Evolutionary conservation across 345 rosid genomes (phyloP).

Genomic region (Durio zibethinus): DNA sequence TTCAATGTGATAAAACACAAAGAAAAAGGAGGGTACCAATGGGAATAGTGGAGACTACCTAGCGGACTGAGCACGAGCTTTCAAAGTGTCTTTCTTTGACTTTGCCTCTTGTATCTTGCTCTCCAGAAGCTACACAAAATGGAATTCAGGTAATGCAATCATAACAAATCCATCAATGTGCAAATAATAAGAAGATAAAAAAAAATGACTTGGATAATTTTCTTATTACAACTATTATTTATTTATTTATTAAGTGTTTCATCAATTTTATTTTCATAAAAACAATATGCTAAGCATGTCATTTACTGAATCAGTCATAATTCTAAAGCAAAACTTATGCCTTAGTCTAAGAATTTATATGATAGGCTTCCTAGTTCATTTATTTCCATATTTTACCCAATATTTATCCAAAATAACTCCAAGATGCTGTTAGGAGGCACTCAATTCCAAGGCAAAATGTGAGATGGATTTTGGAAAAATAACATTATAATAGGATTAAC

Average conservation of each 20-base stretch:
- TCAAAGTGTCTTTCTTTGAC: constrained; percentile 94
- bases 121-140: constrained; percentile 72
- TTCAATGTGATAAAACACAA: not conserved
- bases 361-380: not conserved
- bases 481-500: not conserved
- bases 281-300: not conserved
- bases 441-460: not conserved
- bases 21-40: not conserved
- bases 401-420: not conserved
- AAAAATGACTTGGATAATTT: not conserved
- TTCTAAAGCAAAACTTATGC: not conserved
- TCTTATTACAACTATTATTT: not conserved
- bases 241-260: not conserved
- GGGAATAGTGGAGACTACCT: constrained; percentile 39
- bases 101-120: constrained; percentile 98
- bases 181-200: constrained; percentile 1
- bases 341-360: not conserved
- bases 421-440: not conserved
- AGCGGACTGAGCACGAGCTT: constrained; percentile 91
- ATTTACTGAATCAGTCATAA: not conserved
- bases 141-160: constrained; percentile 21
- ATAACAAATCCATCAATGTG: constrained; percentile 16
- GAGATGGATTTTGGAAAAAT: not conserved
- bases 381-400: not conserved
- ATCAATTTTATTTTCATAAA: not conserved